Conservation (phyloP, 352 stramenopile species). For the Globisporangium alternatum region DNA sequence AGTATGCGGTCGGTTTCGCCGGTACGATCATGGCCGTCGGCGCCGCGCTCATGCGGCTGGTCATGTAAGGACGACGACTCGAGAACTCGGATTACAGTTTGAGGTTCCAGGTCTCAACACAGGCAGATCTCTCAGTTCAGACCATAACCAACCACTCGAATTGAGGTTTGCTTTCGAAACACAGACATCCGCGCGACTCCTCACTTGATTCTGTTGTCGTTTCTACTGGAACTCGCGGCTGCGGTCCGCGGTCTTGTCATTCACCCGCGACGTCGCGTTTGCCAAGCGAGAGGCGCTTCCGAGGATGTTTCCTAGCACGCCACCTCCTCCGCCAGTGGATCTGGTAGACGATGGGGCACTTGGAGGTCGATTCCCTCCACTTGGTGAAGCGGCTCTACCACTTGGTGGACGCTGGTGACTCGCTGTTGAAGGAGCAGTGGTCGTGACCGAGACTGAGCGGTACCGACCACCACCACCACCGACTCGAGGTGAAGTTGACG, state of each 20-base stretch:
- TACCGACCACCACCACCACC: background rate
- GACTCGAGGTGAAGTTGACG: background rate
- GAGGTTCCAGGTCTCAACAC: background rate
- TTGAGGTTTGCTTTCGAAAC: background rate
- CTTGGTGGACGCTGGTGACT: constrained; percentile 13
- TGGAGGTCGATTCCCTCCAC: background rate
- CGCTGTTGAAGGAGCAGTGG: background rate
- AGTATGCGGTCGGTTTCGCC: constrained; percentile 85
- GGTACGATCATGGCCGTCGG: constrained; percentile 87
- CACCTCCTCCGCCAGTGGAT: constrained; percentile 22
- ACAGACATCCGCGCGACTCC: background rate
- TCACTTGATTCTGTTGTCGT: background rate
- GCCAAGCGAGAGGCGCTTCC: constrained; percentile 62
- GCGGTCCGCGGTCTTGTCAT: constrained; percentile 42
- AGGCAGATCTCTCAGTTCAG: background rate
- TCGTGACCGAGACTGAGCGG: constrained; percentile 12
- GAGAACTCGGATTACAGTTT: no score
- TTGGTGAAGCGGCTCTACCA: constrained; percentile 1
- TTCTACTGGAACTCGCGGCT: constrained; percentile 35
- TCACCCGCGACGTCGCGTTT: constrained; percentile 59
- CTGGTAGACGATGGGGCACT: constrained; percentile 8
- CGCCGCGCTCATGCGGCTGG: constrained; percentile 65
- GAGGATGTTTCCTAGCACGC: constrained; percentile 63
- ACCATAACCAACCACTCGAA: background rate
- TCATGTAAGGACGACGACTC: constrained; percentile 39